phyloP scores from a whole-genome alignment of 805 yeast genomes.

The Kodamaea restingae region DNA sequence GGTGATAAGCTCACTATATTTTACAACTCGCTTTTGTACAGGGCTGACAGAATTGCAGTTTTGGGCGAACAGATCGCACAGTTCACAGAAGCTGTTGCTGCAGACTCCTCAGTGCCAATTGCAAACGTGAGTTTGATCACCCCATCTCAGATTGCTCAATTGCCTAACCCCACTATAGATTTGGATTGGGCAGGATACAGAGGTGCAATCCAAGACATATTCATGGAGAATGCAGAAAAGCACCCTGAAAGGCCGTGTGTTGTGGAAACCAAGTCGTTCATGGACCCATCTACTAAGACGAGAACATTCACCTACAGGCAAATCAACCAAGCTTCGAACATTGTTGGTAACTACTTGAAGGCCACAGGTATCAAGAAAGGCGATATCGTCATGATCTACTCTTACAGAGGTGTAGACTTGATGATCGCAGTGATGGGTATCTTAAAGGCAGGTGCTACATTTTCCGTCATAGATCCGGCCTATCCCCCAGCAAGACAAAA shows the following conservation, averaged over 20 bases:
- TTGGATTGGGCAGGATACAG: slow-evolving; percentile 88
- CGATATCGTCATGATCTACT: slow-evolving; percentile 96
- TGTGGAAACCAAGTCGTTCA: slow-evolving; percentile 79
- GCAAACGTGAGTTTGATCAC: slow-evolving; percentile 70
- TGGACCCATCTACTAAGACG: slow-evolving; percentile 49
- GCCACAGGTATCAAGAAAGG: slow-evolving; percentile 80
- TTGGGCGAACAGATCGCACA: slow-evolving; percentile 70
- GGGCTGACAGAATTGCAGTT: slow-evolving; percentile 60
- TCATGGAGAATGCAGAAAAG: slow-evolving; percentile 76
- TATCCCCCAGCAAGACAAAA: slow-evolving; percentile 98
- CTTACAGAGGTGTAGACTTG: slow-evolving; percentile 94
- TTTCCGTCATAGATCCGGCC: slow-evolving; percentile 97
- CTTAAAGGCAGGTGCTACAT: slow-evolving; percentile 96
- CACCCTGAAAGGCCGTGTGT: slow-evolving; percentile 89
- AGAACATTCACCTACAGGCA: slow-evolving; percentile 81
- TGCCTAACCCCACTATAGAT: slow-evolving; percentile 87
- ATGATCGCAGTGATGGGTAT: slow-evolving; percentile 98
- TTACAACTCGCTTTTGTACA: slow-evolving; percentile 76
- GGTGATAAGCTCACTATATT: slow-evolving; percentile 40
- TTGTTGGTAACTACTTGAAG: slow-evolving; percentile 85
- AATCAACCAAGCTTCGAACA: slow-evolving; percentile 88
- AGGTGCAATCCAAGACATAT: slow-evolving; percentile 96
- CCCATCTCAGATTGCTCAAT: slow-evolving; percentile 47
- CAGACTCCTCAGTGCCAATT: slow-evolving; percentile 39
- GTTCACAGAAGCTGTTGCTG: slow-evolving; percentile 38